Conservation (phyloP, 1,284 basidiomycete species). For the Microbotryomycetes sp. region DNA sequence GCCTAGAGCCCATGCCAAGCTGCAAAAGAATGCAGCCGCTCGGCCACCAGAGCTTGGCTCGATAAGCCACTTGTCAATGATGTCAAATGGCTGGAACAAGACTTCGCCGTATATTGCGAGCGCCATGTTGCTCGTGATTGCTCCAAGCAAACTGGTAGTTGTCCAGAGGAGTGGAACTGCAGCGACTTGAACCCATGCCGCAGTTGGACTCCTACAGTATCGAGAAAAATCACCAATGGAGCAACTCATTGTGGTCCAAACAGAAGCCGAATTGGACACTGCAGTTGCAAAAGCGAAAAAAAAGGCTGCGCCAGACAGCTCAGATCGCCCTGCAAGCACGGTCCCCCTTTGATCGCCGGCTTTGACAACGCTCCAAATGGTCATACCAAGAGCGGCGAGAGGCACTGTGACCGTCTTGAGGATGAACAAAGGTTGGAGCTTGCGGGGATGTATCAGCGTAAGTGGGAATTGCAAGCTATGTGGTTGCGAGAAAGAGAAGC, state of each 20-base stretch:
- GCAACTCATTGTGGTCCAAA: constrained; percentile 50
- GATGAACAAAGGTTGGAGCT: constrained; percentile 53
- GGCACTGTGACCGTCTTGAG: constrained; percentile 60
- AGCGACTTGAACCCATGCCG: constrained; percentile 55
- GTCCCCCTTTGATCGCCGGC: constrained; percentile 51
- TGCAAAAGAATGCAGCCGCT: constrained; percentile 68
- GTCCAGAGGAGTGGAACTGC: constrained; percentile 67
- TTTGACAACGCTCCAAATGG: constrained; percentile 65
- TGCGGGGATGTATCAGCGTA: constrained; percentile 66
- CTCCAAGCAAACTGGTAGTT: constrained; percentile 52
- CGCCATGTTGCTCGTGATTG: constrained; percentile 49
- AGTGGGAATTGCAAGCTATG: constrained; percentile 49
- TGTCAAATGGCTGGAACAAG: constrained; percentile 40
- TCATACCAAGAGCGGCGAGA: constrained; percentile 59
- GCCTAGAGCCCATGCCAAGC: constrained; percentile 49
- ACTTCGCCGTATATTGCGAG: constrained; percentile 52
- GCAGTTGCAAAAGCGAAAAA: background rate
- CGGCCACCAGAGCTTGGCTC: constrained; percentile 58
- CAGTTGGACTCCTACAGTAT: constrained; percentile 26
- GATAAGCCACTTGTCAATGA: constrained; percentile 34
- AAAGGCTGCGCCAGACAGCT: constrained; percentile 8
- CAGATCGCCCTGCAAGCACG: constrained; percentile 46
- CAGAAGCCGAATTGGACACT: background rate
- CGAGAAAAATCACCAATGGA: constrained; percentile 38
- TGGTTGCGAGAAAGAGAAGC: constrained; percentile 31